Evolutionary conservation across 768 basidiomycete species (phyloP).

Genomic region (Boletus rubropictus): DNA sequence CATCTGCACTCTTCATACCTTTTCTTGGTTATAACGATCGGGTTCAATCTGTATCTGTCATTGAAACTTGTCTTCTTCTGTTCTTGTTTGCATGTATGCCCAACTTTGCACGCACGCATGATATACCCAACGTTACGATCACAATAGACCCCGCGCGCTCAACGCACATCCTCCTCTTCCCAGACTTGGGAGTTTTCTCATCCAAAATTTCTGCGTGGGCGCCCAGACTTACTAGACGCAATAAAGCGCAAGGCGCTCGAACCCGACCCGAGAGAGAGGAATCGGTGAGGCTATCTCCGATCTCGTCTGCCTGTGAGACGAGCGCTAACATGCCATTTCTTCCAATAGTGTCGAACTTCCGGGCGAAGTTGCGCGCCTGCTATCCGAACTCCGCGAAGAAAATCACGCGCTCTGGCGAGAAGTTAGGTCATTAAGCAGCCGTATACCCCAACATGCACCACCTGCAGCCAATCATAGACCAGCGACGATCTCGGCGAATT

Average conservation of each 20-base stretch:
- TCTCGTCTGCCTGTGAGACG: background rate
- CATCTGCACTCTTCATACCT: background rate
- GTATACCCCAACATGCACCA: constrained; percentile 17
- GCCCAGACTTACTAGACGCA: constrained; percentile 75
- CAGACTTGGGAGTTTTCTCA: constrained; percentile 91
- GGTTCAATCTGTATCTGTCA: constrained; percentile 2
- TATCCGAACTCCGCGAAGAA: constrained; percentile 67
- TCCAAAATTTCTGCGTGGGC: constrained; percentile 75
- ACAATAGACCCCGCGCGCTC: constrained; percentile 69
- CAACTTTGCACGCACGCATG: background rate
- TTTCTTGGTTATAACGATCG: constrained; percentile 10
- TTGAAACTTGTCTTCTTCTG: background rate
- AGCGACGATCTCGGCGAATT: constrained; percentile 2
- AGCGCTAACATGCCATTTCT: constrained; percentile 18
- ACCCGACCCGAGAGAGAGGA: constrained; percentile 55
- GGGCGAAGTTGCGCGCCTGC: constrained; percentile 55
- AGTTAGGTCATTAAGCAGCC: constrained; percentile 16
- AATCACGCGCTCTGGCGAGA: constrained; percentile 54
- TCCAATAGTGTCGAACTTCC: constrained; percentile 69
- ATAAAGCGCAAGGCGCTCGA: constrained; percentile 85
- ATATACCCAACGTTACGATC: no score
- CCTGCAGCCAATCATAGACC: background rate
- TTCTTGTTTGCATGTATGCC: constrained; percentile 5
- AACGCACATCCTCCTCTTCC: constrained; percentile 72
- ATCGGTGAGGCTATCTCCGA: constrained; percentile 16